Base-by-base conservation (phyloP, 1,139 yeast species). In the Debaryomyces subglobosus region DNA sequence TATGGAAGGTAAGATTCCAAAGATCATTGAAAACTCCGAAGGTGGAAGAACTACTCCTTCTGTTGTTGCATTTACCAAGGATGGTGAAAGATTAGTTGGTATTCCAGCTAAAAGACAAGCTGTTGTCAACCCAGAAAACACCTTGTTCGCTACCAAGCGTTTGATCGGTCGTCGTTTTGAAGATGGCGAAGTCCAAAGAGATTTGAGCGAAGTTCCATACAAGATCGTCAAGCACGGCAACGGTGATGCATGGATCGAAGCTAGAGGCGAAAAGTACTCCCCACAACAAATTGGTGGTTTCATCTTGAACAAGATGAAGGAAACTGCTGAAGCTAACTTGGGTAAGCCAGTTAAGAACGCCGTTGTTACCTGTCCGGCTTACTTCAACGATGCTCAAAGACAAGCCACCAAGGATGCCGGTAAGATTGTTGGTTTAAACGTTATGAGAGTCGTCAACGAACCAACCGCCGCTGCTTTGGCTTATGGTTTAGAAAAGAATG, bases 381-480 rank as follows among this genome's bases (percentile, higher is more conserved):
- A 92, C 78, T 92, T 92, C 83, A 92, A 92, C 76, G 97, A 92
- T 73, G 90, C 97, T 56, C 98, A 92, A 78, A 88, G 97, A 80
- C 97, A 92, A 78, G 97, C 98, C 57, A 92, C 97, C 69, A 92
- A 92, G 80, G 96, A 90, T 71, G 97, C 98, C 52, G 98, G 98
- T 80, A 94, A 91, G 73, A 91, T 92, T 75, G 96, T 91, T 58
- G 98, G 98, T 54, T 79, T 92, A 66, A 91, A 91, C 77, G 97
- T 94, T 58, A 81, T 94, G 71, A 89, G 98, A 81, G 97, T 92
- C 61, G 97, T 92, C 59, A 94, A 92, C 80, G 99, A 92, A 79
- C 98, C 98, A 67, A 92, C 99, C 59, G 98, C 99, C 55, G 99
- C 98, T 60, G 98, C 98, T 51, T 79, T 92, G 63, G 99, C 99